Evolutionary conservation across 1,139 yeast species (phyloP), one percentile per base, ranked within the genome.

Genomic region (Candida buenavistaensis): DNA sequence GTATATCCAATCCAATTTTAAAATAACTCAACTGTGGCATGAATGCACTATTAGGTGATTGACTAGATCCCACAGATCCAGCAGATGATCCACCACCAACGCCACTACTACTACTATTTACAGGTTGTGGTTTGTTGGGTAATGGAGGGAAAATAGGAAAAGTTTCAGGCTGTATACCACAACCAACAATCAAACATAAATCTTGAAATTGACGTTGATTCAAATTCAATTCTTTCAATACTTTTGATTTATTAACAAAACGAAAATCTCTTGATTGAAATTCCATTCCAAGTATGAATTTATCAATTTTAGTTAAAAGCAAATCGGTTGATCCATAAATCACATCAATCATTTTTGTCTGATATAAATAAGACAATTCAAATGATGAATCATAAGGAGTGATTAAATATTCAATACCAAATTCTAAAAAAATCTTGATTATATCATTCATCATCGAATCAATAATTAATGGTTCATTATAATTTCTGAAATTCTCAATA

Each of bases 321-420:
- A 81, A 70, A 50, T 92, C 97, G 2, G 90, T 81, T 7, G 96
- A 84, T 1, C 95, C 95, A 56, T 80, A 88, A 24, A 90, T 77
- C 1, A 86, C 80, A 57, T 90, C 95, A 37, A 90, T 75, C 27
- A 72, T 59, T 3, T 65, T 69, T 32, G 64, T 70, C 36, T 72
- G 73, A 44, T 74, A 67, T 50, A 90, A 64, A 51, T 87, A 88
- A 7, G 87, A 78, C 48, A 92, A 68, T 59, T 92, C 97, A 36
- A 85, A 78, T 56, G 89, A 80, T 0, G 97, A 79, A 37, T 81
- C 75, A 52, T 82, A 89, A 2, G 98, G 98, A 21, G 95, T 84
- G 12, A 89, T 77, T 41, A 88, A 59, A 52, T 76, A 90, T 43
- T 81, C 84, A 17, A 87, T 64, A 3, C 68, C 74, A 36, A 73